Conservation (phyloP, 2,329 filamentous ascomycete species). For the Lomentospora prolificans region DNA sequence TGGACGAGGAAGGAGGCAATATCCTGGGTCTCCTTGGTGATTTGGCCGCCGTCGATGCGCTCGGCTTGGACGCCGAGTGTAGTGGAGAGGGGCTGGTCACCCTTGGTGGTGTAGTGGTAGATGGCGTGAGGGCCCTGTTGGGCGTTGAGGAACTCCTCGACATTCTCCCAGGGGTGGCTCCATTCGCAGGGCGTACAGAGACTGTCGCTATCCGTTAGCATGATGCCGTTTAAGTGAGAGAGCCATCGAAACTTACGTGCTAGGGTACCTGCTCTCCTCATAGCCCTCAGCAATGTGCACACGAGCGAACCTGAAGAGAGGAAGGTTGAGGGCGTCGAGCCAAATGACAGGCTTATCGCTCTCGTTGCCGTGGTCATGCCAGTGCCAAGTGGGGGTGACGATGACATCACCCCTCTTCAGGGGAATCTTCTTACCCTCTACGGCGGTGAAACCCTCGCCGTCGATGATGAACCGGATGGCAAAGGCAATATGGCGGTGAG, state of each 20-base stretch:
- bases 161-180: constrained; percentile 32
- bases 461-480: constrained; percentile 50
- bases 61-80: constrained; percentile 40
- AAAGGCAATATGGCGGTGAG: constrained; percentile 46
- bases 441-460: constrained; percentile 46
- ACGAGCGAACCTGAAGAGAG: constrained; percentile 37
- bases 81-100: constrained; percentile 26
- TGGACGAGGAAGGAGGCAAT: constrained; percentile 43
- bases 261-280: constrained; percentile 35
- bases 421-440: constrained; percentile 41
- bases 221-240: too few relatives aligned
- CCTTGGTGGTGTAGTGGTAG: constrained; percentile 24
- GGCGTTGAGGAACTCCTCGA: constrained; percentile 28
- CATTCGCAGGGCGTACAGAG: constrained; percentile 27
- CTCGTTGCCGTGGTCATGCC: constrained; percentile 52
- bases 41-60: constrained; percentile 27
- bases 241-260: constrained; percentile 22
- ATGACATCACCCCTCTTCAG: constrained; percentile 46
- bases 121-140: constrained; percentile 18
- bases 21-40: constrained; percentile 28
- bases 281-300: constrained; percentile 47
- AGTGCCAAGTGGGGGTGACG: constrained; percentile 48
- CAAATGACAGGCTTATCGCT: constrained; percentile 44
- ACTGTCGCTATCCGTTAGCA: constrained; percentile 6
- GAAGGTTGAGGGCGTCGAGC: constrained; percentile 47